Evolutionary conservation across 1,284 basidiomycete species (phyloP).

Genomic region (Xerocomus nothofagi): DNA sequence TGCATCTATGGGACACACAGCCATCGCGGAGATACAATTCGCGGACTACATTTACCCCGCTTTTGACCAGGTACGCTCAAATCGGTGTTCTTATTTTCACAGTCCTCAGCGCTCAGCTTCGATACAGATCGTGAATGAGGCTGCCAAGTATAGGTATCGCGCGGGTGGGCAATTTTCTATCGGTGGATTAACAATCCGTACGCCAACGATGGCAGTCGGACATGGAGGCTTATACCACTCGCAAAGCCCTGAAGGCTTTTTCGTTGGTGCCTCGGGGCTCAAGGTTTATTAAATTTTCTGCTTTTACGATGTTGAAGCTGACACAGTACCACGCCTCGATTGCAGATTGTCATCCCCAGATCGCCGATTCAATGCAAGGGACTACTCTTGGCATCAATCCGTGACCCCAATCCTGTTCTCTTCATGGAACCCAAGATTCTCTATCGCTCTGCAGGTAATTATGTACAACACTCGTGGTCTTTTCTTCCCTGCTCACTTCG

Average conservation of each 20-base stretch:
- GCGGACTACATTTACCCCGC: constrained; percentile 88
- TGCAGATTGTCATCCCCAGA: constrained; percentile 84
- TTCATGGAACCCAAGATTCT: constrained; percentile 95
- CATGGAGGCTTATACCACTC: constrained; percentile 94
- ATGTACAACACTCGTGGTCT: background rate
- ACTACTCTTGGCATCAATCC: constrained; percentile 78
- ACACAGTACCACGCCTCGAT: background rate
- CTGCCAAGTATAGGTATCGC: constrained; percentile 90
- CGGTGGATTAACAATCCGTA: constrained; percentile 85
- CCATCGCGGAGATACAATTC: constrained; percentile 93
- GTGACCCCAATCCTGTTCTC: constrained; percentile 91
- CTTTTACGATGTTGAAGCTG: background rate
- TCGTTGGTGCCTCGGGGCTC: constrained; percentile 86
- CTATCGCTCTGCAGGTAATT: constrained; percentile 73
- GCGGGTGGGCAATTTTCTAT: constrained; percentile 84
- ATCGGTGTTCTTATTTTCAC: background rate
- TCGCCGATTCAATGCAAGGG: constrained; percentile 96
- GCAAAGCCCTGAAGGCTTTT: constrained; percentile 93
- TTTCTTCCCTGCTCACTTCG: constrained; percentile 15
- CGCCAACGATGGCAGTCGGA: constrained; percentile 88
- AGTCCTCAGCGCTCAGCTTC: constrained; percentile 5
- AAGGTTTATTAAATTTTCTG: constrained; percentile 57
- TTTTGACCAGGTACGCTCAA: constrained; percentile 75
- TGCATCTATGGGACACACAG: constrained; percentile 91
- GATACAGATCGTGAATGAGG: constrained; percentile 87